Evolutionary conservation across 225 moss, liverwort and hornwort species (phyloP), one percentile per base, ranked within the genome.

Genomic region (Bryoerythrophyllum caledonicum): DNA sequence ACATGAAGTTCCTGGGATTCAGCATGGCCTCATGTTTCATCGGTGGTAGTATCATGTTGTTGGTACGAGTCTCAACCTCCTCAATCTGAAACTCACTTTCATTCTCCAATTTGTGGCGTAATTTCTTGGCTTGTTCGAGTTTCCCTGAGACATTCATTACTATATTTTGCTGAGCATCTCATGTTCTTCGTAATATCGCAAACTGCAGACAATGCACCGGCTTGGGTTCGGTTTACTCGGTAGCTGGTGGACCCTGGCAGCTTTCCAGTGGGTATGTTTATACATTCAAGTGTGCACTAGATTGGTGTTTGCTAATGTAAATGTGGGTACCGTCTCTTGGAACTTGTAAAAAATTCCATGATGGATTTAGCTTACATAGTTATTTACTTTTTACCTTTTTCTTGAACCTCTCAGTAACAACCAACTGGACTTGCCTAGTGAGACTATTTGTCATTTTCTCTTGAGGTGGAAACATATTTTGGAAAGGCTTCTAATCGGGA

Each of bases 241-340:
- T 43, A 94, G 91, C 74, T 96, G 96, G 94, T 96, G 96, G 96
- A 91, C 94, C 32, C 87, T 96, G 66, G 92, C 90, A 74, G 89
- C 89, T 57, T 96, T 96, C 67, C 96, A 96, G 79, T 80, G 86
- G 88, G 93, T 93, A 89, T 76, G 72, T 57, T 68, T 70, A 49
- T 17, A 24, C 40, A 46, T 60, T 10, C 48, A 38, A 70, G 15
- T 49, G 20, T 46, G 48, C 21, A 24, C 9, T 38, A 60, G 24
- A 55, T 40, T 40, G 64, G 21, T 64, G 17, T n/a, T 59, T 73
- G 38, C 60, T 8, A 37, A 74, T 65, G 65, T n/a, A 21, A 40
- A 25, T 8, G 11, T 11, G 30, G 30, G 10, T 27, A 3, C 32
- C 5, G 32, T 3, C 25, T 46, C 43, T 65, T 20, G 60, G 75